These are phyloP conservation scores for Paraurostyla sp. DNA, from an alignment of 73 alveolate species.

Conservation along the genomic window DNA sequence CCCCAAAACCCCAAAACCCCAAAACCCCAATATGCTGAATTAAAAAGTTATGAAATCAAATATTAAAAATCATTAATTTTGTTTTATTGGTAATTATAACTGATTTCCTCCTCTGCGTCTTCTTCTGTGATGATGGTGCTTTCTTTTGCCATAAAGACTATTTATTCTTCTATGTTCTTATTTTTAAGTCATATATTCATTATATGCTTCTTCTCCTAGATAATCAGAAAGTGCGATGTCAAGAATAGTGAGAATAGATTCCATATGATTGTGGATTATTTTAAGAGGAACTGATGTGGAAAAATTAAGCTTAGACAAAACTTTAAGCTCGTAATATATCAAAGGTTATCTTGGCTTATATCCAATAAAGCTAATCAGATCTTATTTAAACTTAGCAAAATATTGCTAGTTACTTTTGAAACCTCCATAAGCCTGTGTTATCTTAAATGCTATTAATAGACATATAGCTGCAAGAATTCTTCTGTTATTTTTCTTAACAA, in stretches of 20 bases:
- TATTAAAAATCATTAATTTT: too few species aligned
- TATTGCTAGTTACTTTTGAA: slow-evolving; percentile 10
- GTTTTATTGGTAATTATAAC: too few species aligned
- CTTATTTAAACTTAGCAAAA: neutral
- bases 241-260: slow-evolving; percentile 39
- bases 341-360: neutral
- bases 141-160: neutral
- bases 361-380: slow-evolving; percentile 1
- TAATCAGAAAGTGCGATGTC: slow-evolving; percentile 48
- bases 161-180: slow-evolving; percentile 26
- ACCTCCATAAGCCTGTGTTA: slow-evolving; percentile 51
- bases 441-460: slow-evolving; percentile 42
- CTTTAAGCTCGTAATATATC: slow-evolving; percentile 30
- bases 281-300: slow-evolving; percentile 17
- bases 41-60: too few species aligned
- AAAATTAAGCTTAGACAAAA: slow-evolving; percentile 33
- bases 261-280: neutral
- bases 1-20: too few species aligned
- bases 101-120: too few species aligned
- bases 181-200: neutral
- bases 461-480: slow-evolving; percentile 48
- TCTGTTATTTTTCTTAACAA: slow-evolving; percentile 59
- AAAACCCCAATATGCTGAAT: too few species aligned
- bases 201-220: slow-evolving; percentile 54
- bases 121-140: slow-evolving; percentile 19